Conservation (phyloP, 2,329 filamentous ascomycete species). For the Davidsoniella australis region DNA sequence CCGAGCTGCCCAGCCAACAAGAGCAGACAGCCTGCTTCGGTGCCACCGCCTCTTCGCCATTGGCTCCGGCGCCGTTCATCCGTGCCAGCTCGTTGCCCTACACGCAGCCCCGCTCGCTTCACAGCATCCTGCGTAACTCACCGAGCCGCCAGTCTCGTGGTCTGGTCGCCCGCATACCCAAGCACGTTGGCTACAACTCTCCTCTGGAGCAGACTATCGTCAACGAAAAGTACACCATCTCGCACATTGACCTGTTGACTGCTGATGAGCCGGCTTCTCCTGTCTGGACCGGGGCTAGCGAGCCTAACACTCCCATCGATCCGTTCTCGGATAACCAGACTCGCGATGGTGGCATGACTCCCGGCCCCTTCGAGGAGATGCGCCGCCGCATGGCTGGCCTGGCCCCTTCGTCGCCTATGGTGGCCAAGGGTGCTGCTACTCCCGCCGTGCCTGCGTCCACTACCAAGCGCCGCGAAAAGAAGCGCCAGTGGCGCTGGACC, state of each 20-base stretch:
- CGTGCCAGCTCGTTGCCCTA: constrained; percentile 31
- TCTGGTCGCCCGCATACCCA: constrained; percentile 32
- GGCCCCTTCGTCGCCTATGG: constrained; percentile 24
- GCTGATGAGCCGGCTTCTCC: constrained; percentile 28
- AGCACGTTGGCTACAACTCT: constrained; percentile 44
- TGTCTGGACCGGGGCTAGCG: constrained; percentile 5
- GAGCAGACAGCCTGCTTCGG: neutral
- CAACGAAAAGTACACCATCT: constrained; percentile 43
- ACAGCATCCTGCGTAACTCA: constrained; percentile 50
- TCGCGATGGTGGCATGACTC: constrained; percentile 43
- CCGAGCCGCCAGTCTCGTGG: constrained; percentile 36
- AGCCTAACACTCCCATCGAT: constrained; percentile 29
- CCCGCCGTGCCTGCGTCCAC: neutral
- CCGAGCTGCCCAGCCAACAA: neutral
- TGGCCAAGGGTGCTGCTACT: constrained; percentile 25
- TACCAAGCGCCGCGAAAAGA: constrained; percentile 37
- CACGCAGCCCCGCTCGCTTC: constrained; percentile 38
- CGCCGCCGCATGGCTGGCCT: constrained; percentile 36
- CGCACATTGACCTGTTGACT: constrained; percentile 44
- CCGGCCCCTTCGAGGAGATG: constrained; percentile 48
- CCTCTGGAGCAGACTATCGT: constrained; percentile 47
- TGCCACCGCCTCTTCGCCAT: constrained; percentile 12
- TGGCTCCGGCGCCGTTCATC: constrained; percentile 12
- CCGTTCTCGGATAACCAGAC: constrained; percentile 36
- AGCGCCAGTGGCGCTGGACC: constrained; percentile 49